These are phyloP conservation scores for Asterophora parasitica DNA, from an alignment of 768 basidiomycete species.

Conservation along the genomic window DNA sequence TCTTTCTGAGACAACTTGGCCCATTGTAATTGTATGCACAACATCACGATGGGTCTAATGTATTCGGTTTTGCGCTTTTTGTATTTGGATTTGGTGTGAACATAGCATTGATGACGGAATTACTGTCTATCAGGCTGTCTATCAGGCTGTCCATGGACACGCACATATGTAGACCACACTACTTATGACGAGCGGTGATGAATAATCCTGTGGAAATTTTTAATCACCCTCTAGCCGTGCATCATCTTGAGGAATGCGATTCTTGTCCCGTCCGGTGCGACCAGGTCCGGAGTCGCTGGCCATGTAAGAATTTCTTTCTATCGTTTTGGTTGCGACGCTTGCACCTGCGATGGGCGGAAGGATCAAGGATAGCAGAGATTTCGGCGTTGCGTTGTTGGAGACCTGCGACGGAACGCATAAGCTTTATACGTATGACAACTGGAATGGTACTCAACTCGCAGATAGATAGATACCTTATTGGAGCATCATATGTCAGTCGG, in stretches of 20 bases:
- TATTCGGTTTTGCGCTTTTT: no score
- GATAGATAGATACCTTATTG: slow-evolving; percentile 52
- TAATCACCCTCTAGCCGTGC: no score
- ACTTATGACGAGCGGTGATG: no score
- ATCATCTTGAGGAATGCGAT: no score
- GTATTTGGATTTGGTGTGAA: background rate
- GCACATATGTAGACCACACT: background rate
- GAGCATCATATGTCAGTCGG: slow-evolving; percentile 43
- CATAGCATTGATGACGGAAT: background rate
- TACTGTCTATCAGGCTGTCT: no score
- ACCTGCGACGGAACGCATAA: no score
- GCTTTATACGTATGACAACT: slow-evolving; percentile 63
- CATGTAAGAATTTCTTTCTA: slow-evolving; percentile 5
- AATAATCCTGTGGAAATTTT: no score
- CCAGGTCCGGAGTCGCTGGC: background rate
- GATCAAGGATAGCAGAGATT: background rate
- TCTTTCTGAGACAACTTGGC: background rate
- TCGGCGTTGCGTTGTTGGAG: background rate
- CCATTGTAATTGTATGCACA: background rate
- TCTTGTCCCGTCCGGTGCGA: background rate
- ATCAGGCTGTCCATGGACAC: no score
- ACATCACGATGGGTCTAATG: no score
- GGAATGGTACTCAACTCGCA: no score
- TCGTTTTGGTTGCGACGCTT: background rate
- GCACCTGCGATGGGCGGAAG: background rate